Percentiles rank a stretch among this genome's conserved stretches.
phyloP scores from a whole-genome alignment of 2,329 filamentous ascomycete species.

The Beauveria sp. region DNA sequence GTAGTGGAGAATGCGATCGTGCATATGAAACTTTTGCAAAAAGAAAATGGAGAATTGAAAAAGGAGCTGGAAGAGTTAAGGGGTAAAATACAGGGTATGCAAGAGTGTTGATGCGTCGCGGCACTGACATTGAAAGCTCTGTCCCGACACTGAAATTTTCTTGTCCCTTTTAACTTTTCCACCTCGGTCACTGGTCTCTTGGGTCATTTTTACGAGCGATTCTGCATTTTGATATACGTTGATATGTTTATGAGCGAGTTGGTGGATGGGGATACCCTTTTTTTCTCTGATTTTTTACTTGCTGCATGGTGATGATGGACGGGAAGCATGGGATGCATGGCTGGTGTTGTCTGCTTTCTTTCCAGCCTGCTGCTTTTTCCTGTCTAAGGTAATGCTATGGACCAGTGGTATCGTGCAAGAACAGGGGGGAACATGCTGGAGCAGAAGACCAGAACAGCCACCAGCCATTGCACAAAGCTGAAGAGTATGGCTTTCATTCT shows the following conservation, averaged over 20 bases:
- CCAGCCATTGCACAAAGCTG: no score
- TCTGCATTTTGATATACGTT: neutral
- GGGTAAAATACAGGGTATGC: conserved; percentile 22
- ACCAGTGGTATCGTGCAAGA: no score
- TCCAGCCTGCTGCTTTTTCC: no score
- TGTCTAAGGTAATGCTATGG: no score
- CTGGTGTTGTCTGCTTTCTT: no score
- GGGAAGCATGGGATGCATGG: neutral
- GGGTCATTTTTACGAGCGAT: neutral
- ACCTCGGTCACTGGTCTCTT: neutral
- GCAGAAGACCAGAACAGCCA: no score
- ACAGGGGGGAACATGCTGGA: no score
- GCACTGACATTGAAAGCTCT: neutral
- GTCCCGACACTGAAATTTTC: neutral
- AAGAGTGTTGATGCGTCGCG: conserved; percentile 1
- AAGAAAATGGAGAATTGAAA: conserved; percentile 63
- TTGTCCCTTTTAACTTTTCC: neutral
- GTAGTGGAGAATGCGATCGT: conserved; percentile 97
- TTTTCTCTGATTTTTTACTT: neutral
- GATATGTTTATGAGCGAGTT: neutral
- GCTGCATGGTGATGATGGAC: neutral
- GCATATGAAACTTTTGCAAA: conserved; percentile 80
- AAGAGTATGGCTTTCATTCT: no score
- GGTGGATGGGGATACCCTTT: conserved; percentile 10
- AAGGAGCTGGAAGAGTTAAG: conserved; percentile 41